phyloP scores from a whole-genome alignment of 352 stramenopile species.

The Phytopythium boreale region DNA sequence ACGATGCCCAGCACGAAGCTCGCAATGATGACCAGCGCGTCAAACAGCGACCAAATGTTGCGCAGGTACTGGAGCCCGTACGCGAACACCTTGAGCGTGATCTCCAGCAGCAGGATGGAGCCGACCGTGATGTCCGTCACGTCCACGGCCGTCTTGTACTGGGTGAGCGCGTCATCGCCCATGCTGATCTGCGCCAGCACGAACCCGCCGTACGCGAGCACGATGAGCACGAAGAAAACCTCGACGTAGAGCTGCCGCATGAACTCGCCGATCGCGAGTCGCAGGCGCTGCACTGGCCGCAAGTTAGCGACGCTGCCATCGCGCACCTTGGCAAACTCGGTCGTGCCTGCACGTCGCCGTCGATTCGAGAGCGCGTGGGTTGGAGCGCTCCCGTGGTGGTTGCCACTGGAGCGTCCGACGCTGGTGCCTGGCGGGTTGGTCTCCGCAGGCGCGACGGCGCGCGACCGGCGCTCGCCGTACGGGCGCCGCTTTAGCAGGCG shows the following conservation, averaged over 20 bases:
- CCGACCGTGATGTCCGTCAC: conserved; percentile 80
- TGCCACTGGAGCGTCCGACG: conserved; percentile 2
- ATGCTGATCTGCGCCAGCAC: conserved; percentile 83
- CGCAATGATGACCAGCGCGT: conserved; percentile 74
- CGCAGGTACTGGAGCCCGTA: conserved; percentile 66
- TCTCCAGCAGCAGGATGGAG: conserved; percentile 81
- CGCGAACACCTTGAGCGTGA: conserved; percentile 75
- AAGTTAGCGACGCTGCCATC: conserved; percentile 30
- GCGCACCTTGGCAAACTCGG: conserved; percentile 29
- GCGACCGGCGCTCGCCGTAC: conserved; percentile 58
- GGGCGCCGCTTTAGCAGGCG: conserved; percentile 57
- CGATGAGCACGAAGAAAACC: conserved; percentile 88
- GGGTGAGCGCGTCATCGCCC: conserved; percentile 41
- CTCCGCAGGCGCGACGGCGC: conserved; percentile 57
- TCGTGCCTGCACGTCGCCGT: conserved; percentile 34
- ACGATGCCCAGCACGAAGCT: conserved; percentile 76
- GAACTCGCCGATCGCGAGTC: conserved; percentile 65
- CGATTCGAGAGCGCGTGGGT: conserved; percentile 7
- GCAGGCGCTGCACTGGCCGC: conserved; percentile 37
- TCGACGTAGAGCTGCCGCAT: conserved; percentile 84
- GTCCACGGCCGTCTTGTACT: conserved; percentile 70
- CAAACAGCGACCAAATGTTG: conserved; percentile 75
- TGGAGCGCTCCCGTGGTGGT: not conserved
- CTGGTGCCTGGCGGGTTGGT: conserved; percentile 8
- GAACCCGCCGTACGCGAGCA: conserved; percentile 81